Conservation (phyloP, 208 protist species). For the Herpetomonas samuelpessoai region DNA sequence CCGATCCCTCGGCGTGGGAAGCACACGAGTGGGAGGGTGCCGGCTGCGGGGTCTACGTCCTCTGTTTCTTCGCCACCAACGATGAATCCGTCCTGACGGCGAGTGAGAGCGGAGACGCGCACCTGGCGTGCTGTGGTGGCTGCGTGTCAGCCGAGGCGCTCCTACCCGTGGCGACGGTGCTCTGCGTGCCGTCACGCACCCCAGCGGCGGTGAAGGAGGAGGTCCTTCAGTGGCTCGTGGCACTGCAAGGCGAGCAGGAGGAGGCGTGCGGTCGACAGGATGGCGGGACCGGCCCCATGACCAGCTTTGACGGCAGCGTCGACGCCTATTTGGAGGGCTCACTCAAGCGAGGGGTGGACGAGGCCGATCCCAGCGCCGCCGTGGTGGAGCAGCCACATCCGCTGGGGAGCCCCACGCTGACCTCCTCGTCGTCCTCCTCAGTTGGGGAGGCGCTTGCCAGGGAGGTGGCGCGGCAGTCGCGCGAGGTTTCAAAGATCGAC, state of each 20-base stretch:
- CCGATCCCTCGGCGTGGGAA: constrained; percentile 22
- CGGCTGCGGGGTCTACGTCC: constrained; percentile 45
- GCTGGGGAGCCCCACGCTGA: not conserved
- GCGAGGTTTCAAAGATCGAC: constrained; percentile 20
- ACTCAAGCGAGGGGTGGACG: not conserved
- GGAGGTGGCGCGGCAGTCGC: constrained; percentile 29
- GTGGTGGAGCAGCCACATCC: not conserved
- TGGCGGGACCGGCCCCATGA: not conserved
- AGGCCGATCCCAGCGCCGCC: constrained; percentile 1
- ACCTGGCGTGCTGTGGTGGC: constrained; percentile 66
- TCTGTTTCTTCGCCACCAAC: constrained; percentile 73
- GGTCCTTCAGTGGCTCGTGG: constrained; percentile 69
- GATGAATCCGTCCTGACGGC: constrained; percentile 37
- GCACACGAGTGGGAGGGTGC: constrained; percentile 46
- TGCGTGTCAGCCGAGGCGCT: constrained; percentile 60
- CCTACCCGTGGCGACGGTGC: constrained; percentile 73
- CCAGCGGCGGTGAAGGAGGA: constrained; percentile 54
- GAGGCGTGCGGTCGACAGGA: constrained; percentile 23
- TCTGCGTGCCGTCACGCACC: constrained; percentile 48
- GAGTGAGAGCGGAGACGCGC: constrained; percentile 1
- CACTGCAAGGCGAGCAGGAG: constrained; percentile 69
- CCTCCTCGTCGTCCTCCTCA: not conserved
- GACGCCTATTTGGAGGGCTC: constrained; percentile 18
- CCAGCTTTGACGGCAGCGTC: constrained; percentile 3
- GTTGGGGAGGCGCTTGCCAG: constrained; percentile 13